A percentile compares a stretch with the other conserved stretches of the same genome.
Conservation (phyloP, 1,284 basidiomycete genomes). For the Puccinia hordei region DNA sequence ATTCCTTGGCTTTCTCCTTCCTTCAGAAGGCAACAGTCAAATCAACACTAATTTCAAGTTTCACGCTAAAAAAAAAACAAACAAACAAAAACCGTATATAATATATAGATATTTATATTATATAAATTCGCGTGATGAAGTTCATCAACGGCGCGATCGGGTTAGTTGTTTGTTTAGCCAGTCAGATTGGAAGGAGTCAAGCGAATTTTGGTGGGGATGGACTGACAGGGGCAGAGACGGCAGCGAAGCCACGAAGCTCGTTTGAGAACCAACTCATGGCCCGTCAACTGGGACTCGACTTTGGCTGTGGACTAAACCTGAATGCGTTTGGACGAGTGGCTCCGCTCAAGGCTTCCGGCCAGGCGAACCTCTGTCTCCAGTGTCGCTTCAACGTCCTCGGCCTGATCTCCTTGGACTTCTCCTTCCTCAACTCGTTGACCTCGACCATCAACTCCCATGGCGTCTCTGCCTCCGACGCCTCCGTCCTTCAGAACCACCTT, state of each 20-base stretch:
- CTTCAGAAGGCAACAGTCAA: too few relatives aligned
- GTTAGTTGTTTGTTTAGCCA: background rate
- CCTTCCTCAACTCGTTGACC: background rate
- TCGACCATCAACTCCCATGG: background rate
- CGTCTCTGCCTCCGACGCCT: background rate
- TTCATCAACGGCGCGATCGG: too few relatives aligned
- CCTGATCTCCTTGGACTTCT: background rate
- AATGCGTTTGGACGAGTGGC: background rate
- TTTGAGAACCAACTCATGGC: background rate
- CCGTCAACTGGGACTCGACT: background rate
- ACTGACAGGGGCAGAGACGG: background rate
- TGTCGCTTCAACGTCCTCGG: slow-evolving; percentile 13
- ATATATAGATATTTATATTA: too few relatives aligned
- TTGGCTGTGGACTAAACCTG: background rate
- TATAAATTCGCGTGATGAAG: too few relatives aligned
- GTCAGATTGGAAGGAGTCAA: background rate
- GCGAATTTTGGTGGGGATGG: too few relatives aligned
- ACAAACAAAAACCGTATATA: too few relatives aligned
- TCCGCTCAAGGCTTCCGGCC: background rate
- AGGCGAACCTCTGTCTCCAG: background rate
- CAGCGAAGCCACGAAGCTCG: background rate
- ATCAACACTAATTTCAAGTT: too few relatives aligned
- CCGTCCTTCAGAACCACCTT: background rate
- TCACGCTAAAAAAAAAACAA: too few relatives aligned
- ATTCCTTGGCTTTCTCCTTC: too few relatives aligned